Evolutionary conservation across 768 basidiomycete species (phyloP), one percentile per base, ranked within the genome.

Genomic region (Tricholoma sp.): DNA sequence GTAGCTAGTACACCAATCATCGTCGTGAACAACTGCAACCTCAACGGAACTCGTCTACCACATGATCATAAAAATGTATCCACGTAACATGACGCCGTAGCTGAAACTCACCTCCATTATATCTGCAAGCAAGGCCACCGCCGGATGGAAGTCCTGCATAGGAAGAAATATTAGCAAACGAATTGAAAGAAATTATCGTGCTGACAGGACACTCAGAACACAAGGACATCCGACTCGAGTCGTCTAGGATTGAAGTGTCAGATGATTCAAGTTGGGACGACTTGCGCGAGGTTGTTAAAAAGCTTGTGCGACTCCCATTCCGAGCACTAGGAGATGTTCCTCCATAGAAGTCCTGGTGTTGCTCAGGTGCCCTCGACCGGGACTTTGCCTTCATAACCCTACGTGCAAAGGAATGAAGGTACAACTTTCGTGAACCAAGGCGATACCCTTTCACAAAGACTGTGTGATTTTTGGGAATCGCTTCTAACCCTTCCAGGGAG

Each of bases 11-110:
- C 59, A 59, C 59, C 59, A 59, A 2, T 53, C 55, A 20, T 59
- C 52, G 28, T 59, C 55, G 18, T 59, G 59, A 20, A 59, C 55
- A 24, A 50, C 59, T 6, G 52, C 59, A 12, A 59, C 50, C 18
- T 56, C 45, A 10, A 56, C 55, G 20, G 47, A 41, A 3, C 47
- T 56, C 7, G 55, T 59, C 59, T 59, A 29, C 13, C 17, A 39
- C 34, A 20, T 17, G 17, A 8, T 31, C 15, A 15, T 15, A 48
- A 48, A 3, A 31, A 4, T 44, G 15, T 8, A 48, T 15, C 10
- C 6, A 31, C 47, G 15, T 9, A 1, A 4, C 32, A 28, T 5
- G 36, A 32, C 32, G 39, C 9, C 9, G 28, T 29, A 29, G 12
- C 15, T 34, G n/a, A 6, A 32, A 15, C 28, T 53, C 3, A 53